Percentiles rank a stretch among this genome's conserved stretches.
phyloP scores from a whole-genome alignment of 1,284 basidiomycete species.

The Rhodotorula sp. region DNA sequence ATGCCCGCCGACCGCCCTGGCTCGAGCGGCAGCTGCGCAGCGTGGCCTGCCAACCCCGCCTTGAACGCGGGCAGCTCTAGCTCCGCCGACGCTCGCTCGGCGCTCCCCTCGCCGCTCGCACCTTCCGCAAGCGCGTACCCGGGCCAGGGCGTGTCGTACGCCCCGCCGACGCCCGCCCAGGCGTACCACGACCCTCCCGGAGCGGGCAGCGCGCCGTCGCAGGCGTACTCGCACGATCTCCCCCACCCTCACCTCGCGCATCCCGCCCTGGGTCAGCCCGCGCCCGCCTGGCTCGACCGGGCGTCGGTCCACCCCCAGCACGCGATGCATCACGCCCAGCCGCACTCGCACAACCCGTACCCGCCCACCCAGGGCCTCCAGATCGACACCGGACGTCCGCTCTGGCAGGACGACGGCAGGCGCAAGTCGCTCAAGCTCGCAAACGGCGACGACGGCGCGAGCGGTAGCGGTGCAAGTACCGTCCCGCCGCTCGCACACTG shows the following conservation, averaged over 20 bases:
- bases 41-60: no score
- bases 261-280: neutral
- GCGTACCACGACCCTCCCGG: neutral
- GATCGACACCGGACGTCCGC: neutral
- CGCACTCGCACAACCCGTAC: neutral
- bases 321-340: neutral
- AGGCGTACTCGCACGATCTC: neutral
- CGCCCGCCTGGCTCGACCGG: neutral
- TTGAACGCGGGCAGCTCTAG: no score
- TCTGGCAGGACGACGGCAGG: constrained; percentile 6
- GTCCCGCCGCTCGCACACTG: neutral
- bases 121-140: neutral
- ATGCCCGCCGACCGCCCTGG: neutral
- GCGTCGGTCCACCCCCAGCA: neutral
- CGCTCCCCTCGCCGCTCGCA: neutral
- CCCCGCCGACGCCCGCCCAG: neutral
- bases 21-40: neutral
- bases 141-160: neutral
- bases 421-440: constrained; percentile 5
- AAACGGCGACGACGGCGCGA: neutral
- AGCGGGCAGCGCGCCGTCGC: neutral
- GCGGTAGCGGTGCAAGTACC: neutral
- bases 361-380: neutral
- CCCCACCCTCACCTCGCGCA: neutral
- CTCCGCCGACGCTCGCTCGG: neutral